A percentile compares a stretch with the other conserved stretches of the same genome.
These are phyloP conservation scores for Cornus florida DNA, from an alignment of 148 eudicot genomes.

Conservation along the genomic window DNA sequence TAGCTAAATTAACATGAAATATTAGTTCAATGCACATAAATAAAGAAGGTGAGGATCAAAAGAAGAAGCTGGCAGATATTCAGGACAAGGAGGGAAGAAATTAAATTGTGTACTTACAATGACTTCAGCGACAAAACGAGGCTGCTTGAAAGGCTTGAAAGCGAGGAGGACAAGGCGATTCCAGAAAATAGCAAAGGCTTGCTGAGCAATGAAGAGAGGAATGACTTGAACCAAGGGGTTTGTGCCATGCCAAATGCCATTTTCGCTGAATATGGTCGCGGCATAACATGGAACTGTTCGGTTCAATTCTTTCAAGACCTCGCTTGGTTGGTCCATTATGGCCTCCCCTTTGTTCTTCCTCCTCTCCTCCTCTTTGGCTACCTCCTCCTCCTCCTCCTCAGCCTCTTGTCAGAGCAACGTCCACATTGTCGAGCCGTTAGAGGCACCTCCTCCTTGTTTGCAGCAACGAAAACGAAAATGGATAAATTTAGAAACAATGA, in stretches of 20 bases:
- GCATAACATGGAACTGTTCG: constrained; percentile 26
- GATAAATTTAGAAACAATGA: too few species aligned
- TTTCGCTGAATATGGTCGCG: constrained; percentile 22
- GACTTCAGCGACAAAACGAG: constrained; percentile 36
- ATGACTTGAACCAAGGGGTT: constrained; percentile 28
- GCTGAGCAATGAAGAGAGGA: constrained; percentile 47
- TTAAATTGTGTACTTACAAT: constrained; percentile 26
- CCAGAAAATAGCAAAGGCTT: constrained; percentile 31
- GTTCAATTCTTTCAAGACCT: constrained; percentile 10
- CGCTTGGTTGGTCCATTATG: neutral
- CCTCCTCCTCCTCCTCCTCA: neutral
- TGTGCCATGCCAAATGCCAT: constrained; percentile 39
- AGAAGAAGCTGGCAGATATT: too few species aligned
- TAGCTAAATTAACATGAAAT: too few species aligned
- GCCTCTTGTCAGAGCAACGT: too few species aligned
- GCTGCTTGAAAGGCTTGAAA: constrained; percentile 34
- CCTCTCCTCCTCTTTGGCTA: neutral
- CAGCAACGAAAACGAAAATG: too few species aligned
- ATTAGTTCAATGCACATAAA: too few species aligned
- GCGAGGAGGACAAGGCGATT: constrained; percentile 33
- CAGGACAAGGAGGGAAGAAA: too few species aligned
- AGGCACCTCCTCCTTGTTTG: too few species aligned
- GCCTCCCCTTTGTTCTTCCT: neutral
- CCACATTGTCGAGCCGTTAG: too few species aligned
- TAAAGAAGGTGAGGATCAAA: too few species aligned